A percentile compares a stretch with the other conserved stretches of the same genome.
phyloP scores from a whole-genome alignment of 352 stramenopile species.

The Globisporangium cederbergense region DNA sequence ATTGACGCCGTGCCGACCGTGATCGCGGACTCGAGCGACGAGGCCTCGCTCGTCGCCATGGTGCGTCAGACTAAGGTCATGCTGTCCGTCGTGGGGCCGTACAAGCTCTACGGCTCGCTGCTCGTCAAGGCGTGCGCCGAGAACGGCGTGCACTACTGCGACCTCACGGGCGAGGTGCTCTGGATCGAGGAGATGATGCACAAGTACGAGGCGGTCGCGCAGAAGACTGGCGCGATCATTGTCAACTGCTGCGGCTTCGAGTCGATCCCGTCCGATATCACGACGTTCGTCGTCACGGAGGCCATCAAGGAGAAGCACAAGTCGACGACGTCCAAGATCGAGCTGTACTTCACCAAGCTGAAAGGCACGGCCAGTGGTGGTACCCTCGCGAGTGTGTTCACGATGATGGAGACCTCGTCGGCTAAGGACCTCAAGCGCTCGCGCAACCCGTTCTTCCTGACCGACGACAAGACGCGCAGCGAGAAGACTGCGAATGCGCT shows the following conservation, averaged over 20 bases:
- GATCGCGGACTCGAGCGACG: conserved; percentile 54
- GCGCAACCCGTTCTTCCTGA: conserved; percentile 58
- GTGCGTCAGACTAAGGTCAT: conserved; percentile 79
- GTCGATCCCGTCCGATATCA: conserved; percentile 86
- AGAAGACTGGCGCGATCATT: conserved; percentile 68
- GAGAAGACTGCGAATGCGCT: conserved; percentile 31
- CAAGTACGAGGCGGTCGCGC: conserved; percentile 53
- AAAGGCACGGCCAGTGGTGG: conserved; percentile 61
- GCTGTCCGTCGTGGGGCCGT: conserved; percentile 84
- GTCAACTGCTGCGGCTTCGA: conserved; percentile 90
- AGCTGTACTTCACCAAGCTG: conserved; percentile 46
- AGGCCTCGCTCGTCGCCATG: conserved; percentile 61
- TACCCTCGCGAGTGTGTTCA: conserved; percentile 53
- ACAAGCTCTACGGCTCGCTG: conserved; percentile 76
- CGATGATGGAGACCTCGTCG: conserved; percentile 50
- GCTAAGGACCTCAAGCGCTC: conserved; percentile 34
- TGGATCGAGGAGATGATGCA: conserved; percentile 85
- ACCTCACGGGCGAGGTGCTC: conserved; percentile 88
- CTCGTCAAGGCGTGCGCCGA: conserved; percentile 86
- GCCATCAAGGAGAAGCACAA: conserved; percentile 52
- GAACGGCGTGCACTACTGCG: conserved; percentile 89
- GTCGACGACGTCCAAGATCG: conserved; percentile 30
- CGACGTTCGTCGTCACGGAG: conserved; percentile 68
- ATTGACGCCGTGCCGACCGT: conserved; percentile 51
- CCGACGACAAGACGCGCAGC: conserved; percentile 35